Percentiles rank a stretch among this genome's conserved stretches.
These are phyloP conservation scores for Iberis pinnata DNA, from an alignment of 345 rosid species.

Conservation along the genomic window DNA sequence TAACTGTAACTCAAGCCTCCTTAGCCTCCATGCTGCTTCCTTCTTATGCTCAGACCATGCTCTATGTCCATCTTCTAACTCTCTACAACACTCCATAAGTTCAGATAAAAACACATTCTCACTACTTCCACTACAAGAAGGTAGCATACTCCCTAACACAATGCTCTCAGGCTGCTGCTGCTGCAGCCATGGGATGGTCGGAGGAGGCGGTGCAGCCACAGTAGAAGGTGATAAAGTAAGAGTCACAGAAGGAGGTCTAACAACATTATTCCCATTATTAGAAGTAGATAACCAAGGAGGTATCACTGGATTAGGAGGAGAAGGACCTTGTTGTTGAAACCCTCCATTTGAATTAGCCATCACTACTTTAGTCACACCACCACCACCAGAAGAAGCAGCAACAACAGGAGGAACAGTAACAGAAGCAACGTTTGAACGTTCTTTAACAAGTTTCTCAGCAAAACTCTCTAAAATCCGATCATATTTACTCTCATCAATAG, in stretches of 20 bases:
- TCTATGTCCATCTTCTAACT: conserved; percentile 82
- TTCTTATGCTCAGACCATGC: conserved; percentile 83
- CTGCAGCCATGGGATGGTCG: conserved; percentile 81
- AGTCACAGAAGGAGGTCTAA: conserved; percentile 74
- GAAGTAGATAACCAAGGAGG: conserved; percentile 90
- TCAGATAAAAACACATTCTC: conserved; percentile 58
- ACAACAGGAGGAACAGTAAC: conserved; percentile 16
- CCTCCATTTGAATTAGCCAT: conserved; percentile 79
- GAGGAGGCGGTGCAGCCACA: conserved; percentile 54
- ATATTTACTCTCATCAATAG: conserved; percentile 85
- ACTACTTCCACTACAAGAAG: conserved; percentile 32
- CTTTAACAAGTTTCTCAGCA: conserved; percentile 89
- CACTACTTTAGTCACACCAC: too few relatives aligned
- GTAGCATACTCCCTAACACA: conserved; percentile 42
- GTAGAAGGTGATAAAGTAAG: conserved; percentile 77
- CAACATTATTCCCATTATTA: conserved; percentile 38
- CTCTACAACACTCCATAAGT: conserved; percentile 82
- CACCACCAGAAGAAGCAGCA: conserved; percentile 21
- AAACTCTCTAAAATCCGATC: conserved; percentile 83
- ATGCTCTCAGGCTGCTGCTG: conserved; percentile 39
- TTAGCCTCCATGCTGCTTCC: conserved; percentile 91
- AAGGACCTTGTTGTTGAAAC: conserved; percentile 40
- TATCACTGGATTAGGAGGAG: conserved; percentile 44
- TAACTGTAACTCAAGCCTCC: conserved; percentile 81
- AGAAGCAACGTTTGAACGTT: conserved; percentile 36